These are phyloP conservation scores for Veloboletus limbatus DNA, from an alignment of 1,284 basidiomycete genomes.

Conservation along the genomic window DNA sequence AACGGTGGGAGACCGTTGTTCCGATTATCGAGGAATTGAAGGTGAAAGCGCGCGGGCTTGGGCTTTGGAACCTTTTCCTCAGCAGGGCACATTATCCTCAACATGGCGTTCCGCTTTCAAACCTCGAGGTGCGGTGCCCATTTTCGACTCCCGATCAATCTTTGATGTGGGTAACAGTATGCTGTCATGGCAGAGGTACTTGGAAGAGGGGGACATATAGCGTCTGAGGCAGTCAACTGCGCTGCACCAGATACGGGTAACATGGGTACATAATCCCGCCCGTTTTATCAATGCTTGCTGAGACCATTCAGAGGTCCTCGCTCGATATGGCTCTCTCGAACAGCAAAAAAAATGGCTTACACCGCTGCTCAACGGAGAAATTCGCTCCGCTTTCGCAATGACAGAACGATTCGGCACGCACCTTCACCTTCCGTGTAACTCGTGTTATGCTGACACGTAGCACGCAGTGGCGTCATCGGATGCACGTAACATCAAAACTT, in stretches of 20 bases:
- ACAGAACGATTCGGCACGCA: constrained; percentile 83
- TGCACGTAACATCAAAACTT: constrained; percentile 93
- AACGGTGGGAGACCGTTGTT: constrained; percentile 84
- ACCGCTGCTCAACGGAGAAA: constrained; percentile 89
- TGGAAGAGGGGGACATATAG: constrained; percentile 78
- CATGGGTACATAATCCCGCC: constrained; percentile 64
- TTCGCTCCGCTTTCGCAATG: constrained; percentile 93
- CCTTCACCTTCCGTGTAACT: not conserved
- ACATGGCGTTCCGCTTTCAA: constrained; percentile 84
- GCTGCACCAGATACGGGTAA: constrained; percentile 95
- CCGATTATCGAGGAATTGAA: constrained; percentile 86
- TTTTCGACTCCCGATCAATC: not conserved
- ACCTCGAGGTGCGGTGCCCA: constrained; percentile 72
- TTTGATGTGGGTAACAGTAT: constrained; percentile 54
- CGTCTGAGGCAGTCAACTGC: constrained; percentile 88
- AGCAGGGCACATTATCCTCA: constrained; percentile 91
- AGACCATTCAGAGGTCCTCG: constrained; percentile 78
- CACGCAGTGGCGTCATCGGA: constrained; percentile 86
- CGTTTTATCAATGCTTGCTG: constrained; percentile 3
- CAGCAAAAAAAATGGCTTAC: constrained; percentile 92
- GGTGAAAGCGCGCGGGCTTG: constrained; percentile 80
- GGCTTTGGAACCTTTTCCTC: constrained; percentile 97
- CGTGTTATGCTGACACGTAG: constrained; percentile 6
- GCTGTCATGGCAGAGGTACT: constrained; percentile 95
- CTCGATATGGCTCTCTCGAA: constrained; percentile 84